Percentiles rank a stretch among this genome's conserved stretches.
phyloP scores from a whole-genome alignment of 1,139 yeast genomes.

The Zhuliangozyma blackwelliae region DNA sequence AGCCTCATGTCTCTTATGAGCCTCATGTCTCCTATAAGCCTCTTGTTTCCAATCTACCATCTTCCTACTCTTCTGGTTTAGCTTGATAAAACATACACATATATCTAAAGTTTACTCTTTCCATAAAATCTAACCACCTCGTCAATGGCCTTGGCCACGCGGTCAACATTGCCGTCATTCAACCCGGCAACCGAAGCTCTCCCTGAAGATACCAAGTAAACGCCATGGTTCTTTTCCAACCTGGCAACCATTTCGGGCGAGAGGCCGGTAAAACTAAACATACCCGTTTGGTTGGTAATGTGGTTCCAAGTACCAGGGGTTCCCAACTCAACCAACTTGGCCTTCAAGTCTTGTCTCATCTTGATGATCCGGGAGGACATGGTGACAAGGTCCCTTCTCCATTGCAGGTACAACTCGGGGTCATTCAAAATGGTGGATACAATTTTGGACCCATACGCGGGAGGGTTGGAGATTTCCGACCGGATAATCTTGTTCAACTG shows the following conservation, averaged over 20 bases:
- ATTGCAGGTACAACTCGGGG: conserved; percentile 63
- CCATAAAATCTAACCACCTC: conserved; percentile 54
- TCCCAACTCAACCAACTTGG: conserved; percentile 51
- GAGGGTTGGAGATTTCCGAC: conserved; percentile 89
- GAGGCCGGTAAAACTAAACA: conserved; percentile 95
- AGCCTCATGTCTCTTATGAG: no score
- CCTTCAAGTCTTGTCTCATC: conserved; percentile 71
- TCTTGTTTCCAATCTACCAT: no score
- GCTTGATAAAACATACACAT: conserved; percentile 86
- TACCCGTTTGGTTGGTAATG: conserved; percentile 87
- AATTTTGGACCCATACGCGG: conserved; percentile 92
- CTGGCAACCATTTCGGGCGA: conserved; percentile 73
- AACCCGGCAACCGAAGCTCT: conserved; percentile 94
- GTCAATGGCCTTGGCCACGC: conserved; percentile 80
- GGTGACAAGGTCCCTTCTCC: conserved; percentile 81
- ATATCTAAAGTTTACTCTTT: conserved; percentile 10
- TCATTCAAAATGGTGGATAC: conserved; percentile 73
- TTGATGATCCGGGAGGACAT: conserved; percentile 82
- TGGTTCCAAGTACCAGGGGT: conserved; percentile 95
- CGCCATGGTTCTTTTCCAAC: conserved; percentile 73
- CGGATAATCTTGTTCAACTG: conserved; percentile 78
- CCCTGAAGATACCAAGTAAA: conserved; percentile 77
- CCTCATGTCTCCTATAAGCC: no score
- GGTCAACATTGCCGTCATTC: conserved; percentile 71
- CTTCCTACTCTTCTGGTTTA: conserved; percentile 83